Evolutionary conservation across 192 early-diverging fungal genomes (phyloP).

Genomic region (Backusella tuberculispora): DNA sequence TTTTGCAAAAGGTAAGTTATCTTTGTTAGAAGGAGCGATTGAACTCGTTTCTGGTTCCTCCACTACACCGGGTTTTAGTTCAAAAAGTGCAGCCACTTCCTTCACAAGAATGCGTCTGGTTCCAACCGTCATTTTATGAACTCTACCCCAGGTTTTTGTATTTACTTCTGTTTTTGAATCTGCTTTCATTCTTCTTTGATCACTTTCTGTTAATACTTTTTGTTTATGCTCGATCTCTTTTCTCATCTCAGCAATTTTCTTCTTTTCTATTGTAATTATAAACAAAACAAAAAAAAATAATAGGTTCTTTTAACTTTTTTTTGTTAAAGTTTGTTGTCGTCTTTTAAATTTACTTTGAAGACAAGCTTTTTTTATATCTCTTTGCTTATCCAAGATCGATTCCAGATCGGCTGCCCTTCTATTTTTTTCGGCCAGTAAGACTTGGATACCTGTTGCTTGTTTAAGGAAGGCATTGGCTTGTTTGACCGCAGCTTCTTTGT

Average conservation of each 20-base stretch:
- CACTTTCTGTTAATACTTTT: conserved; percentile 5
- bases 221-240: conserved; percentile 6
- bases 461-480: conserved; percentile 23
- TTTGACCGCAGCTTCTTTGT: conserved; percentile 24
- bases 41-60: not conserved
- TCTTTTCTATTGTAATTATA: conserved; percentile 9
- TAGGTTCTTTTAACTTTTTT: not conserved
- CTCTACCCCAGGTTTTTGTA: conserved; percentile 40
- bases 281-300: not conserved
- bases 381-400: not conserved
- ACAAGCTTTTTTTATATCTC: conserved; percentile 7
- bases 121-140: conserved; percentile 46
- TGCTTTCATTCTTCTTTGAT: not conserved
- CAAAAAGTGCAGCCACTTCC: conserved; percentile 56
- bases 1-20: not conserved
- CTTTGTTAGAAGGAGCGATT: not conserved
- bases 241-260: conserved; percentile 10
- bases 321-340: not conserved
- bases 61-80: conserved; percentile 42
- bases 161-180: not conserved
- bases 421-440: conserved; percentile 33
- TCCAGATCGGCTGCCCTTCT: conserved; percentile 12
- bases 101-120: conserved; percentile 56
- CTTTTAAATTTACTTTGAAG: not conserved
- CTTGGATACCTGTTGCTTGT: conserved; percentile 20